Evolutionary conservation across 2,329 filamentous ascomycete genomes (phyloP).

Genomic region (Westerdykella aurantiaca): DNA sequence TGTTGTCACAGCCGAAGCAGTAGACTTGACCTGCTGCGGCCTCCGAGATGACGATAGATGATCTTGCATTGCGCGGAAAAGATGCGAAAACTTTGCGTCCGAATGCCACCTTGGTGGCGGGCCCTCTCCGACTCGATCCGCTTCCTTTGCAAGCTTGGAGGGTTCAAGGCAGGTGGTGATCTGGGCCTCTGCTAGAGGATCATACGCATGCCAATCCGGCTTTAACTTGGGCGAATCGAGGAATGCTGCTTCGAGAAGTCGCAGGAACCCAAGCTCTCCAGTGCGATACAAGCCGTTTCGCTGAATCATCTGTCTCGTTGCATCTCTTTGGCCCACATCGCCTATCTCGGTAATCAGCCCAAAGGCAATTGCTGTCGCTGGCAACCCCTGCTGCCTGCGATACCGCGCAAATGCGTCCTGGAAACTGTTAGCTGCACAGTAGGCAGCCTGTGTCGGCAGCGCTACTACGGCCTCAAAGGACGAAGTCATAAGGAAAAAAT

Average conservation of each 20-base stretch:
- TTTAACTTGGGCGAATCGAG: not conserved
- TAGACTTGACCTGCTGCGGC: not conserved
- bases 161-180: constrained; percentile 1
- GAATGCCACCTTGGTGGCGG: constrained; percentile 1
- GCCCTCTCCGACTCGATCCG: not conserved
- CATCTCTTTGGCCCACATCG: constrained; percentile 2
- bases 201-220: not conserved
- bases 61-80: constrained; percentile 9
- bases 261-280: constrained; percentile 4
- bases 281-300: constrained; percentile 8
- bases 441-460: constrained; percentile 13
- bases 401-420: constrained; percentile 17
- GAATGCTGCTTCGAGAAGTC: constrained; percentile 12
- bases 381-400: constrained; percentile 10
- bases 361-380: constrained; percentile 16
- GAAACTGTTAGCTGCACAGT: constrained; percentile 19
- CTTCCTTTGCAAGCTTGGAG: not conserved
- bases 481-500: constrained; percentile 24
- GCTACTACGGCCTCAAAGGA: constrained; percentile 13
- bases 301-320: not conserved
- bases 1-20: not conserved
- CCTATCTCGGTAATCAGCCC: constrained; percentile 23
- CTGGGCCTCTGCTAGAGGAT: not conserved
- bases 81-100: constrained; percentile 3
- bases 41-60: constrained; percentile 1